Evolutionary conservation across 306 rosid species (phyloP), one percentile per base, ranked within the genome.

Genomic region (Quercus dentata): DNA sequence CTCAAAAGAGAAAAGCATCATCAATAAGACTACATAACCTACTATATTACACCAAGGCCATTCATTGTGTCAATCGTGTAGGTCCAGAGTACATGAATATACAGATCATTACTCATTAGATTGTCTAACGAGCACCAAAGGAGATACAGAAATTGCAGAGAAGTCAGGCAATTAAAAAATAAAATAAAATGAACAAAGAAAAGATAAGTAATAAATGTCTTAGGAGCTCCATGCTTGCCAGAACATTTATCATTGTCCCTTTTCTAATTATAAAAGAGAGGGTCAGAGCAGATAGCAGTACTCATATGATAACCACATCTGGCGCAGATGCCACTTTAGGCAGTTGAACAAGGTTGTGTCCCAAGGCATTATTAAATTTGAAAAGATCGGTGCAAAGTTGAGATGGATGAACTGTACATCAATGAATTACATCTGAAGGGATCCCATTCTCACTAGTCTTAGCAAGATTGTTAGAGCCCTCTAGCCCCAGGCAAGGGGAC

Each of bases 311-410:
- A 67, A 44, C 79, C 56, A 69, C 23, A 83, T n/a, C 46, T 19
- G 69, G 25, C 56, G 61, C 65, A 65, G 77, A 78, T 61, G 62
- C 62, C 62, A 23, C 80, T 77, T 49, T 46, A 28, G 56, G 74
- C 31, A 73, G 76, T 27, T 44, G 44, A 62, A 78, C 51, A 17
- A 11, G 15, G 15, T 33, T 38, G 55, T 62, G 27, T 49, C 69
- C 31, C 56, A 69, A 62, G 62, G 30, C 8, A 27, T 63, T 78
- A 5, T 44, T 4, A 44, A 44, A 56, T 41, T 73, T 63, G 51
- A 79, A 83, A 69, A 2, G 19, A 41, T 30, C 18, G 52, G 59
- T 76, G 80, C 38, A 28, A 23, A 59, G 70, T 41, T 23, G 73
- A 69, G 70, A 78, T 51, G 63, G 61, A 58, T 55, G 56, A 57